phyloP scores from a whole-genome alignment of 495 filamentous ascomycete genomes.

The Aspergillus funiculosus region DNA sequence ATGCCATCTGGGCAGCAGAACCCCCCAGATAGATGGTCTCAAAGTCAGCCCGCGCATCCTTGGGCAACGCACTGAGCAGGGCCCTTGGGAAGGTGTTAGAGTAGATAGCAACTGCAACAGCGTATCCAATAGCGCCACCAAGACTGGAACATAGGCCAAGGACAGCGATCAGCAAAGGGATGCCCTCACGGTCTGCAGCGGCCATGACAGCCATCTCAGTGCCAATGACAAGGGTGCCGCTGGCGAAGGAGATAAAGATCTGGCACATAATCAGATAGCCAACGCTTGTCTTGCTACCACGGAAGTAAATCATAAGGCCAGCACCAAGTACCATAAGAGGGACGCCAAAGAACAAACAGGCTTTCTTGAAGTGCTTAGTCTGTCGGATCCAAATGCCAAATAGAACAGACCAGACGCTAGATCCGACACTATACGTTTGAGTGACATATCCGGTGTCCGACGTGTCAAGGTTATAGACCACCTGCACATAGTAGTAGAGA shows the following conservation, averaged over 20 bases:
- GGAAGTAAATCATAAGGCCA: conserved; percentile 65
- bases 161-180: conserved; percentile 61
- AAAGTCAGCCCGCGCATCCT: conserved; percentile 15
- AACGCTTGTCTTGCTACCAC: conserved; percentile 51
- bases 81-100: conserved; percentile 51
- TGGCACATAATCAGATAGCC: conserved; percentile 74
- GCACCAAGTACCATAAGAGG: conserved; percentile 61
- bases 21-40: conserved; percentile 38
- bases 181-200: conserved; percentile 48
- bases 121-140: conserved; percentile 60
- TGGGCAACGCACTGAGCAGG: conserved; percentile 38
- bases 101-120: conserved; percentile 60
- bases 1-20: conserved; percentile 45
- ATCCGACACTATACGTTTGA: conserved; percentile 67
- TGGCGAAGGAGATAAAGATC: conserved; percentile 65
- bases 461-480: conserved; percentile 56
- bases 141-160: conserved; percentile 55
- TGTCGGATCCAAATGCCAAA: conserved; percentile 54
- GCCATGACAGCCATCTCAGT: conserved; percentile 68
- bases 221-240: conserved; percentile 54
- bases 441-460: conserved; percentile 56
- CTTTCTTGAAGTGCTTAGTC: conserved; percentile 52
- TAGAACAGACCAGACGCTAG: conserved; percentile 55
- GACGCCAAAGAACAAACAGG: conserved; percentile 56
- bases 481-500: conserved; percentile 67